Evolutionary conservation across 2,329 filamentous ascomycete genomes (phyloP), one percentile per base, ranked within the genome.

Genomic region (Blastomyces parvus): DNA sequence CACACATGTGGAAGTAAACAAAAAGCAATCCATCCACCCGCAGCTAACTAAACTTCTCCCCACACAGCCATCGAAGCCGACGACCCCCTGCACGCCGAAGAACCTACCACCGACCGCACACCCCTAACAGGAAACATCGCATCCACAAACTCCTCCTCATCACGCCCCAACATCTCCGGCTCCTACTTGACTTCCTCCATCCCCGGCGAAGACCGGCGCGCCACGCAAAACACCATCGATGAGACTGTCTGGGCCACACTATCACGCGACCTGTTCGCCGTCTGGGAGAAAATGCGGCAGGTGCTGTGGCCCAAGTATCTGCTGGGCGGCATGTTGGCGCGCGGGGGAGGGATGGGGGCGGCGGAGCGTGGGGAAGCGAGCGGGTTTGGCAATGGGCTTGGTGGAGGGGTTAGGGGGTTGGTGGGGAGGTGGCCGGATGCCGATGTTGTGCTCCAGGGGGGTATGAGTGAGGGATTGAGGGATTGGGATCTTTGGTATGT

Each of bases 201-300:
- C 72, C 88, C 88, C 2, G 94, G 94, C 68, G 93, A 97, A 77
- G 94, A 99, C 79, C 89, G 94, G 62, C 85, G 88, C 67, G 92
- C 94, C 19, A 85, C 91, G 8, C 86, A 88, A 68, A 96, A 95
- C 78, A 99, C 94, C 56, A 95, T 99, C 75, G 94, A 99, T 76
- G 94, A 99, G 79, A 88, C 87, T 1, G 94, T 99, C 50, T 99
- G 94, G 94, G 90, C 93, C 53, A 99, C 94, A n/a, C 81, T 99
- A 65, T 90, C 89, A 61, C 88, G 94, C 69, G 94, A 99, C 76
- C 80, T 99, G 68, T 78, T 93, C 8, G 94, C 91, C 33, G 91
- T 97, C 44, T 97, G 94, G 93, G 89, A 90, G 78, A 99, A 99
- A 83, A 91, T 99, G 87, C 88, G 90, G 76, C 93, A 97, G 81